phyloP scores from a whole-genome alignment of 2,329 filamentous ascomycete species.

The Dothiorella sarmentorum region DNA sequence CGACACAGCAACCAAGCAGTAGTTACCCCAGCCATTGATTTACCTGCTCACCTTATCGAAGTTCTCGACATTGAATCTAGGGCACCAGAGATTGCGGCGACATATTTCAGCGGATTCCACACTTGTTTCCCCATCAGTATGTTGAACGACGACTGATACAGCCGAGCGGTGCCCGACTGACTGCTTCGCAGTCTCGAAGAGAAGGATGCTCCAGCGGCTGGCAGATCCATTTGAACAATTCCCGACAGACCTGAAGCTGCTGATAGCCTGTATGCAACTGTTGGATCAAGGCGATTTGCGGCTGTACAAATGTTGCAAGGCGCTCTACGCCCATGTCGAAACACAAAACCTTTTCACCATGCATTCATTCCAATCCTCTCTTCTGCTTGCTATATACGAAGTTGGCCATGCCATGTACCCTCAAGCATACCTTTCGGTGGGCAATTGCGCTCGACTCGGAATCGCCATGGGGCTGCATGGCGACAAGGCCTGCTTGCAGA shows the following conservation, averaged over 20 bases:
- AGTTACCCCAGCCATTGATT: background rate
- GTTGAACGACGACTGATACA: background rate
- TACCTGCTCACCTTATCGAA: background rate
- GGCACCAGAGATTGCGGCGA: too few relatives aligned
- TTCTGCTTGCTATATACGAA: constrained; percentile 49
- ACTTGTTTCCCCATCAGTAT: background rate
- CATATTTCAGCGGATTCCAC: too few relatives aligned
- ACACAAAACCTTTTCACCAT: constrained; percentile 42
- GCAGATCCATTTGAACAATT: background rate
- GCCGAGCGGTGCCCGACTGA: background rate
- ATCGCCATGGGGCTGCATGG: constrained; percentile 46
- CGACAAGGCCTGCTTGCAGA: constrained; percentile 31
- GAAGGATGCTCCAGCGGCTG: background rate
- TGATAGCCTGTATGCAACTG: background rate
- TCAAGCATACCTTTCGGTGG: constrained; percentile 49
- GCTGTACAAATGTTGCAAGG: constrained; percentile 29
- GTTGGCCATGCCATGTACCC: constrained; percentile 51
- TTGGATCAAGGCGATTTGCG: background rate
- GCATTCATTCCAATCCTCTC: constrained; percentile 44
- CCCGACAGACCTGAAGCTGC: background rate
- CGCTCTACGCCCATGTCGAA: constrained; percentile 43
- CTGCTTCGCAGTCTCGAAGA: background rate
- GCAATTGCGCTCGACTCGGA: constrained; percentile 44
- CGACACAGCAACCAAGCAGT: background rate
- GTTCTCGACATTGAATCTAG: too few relatives aligned